Conservation (phyloP, 805 yeast genomes). For the Kodamaea laetipori region DNA sequence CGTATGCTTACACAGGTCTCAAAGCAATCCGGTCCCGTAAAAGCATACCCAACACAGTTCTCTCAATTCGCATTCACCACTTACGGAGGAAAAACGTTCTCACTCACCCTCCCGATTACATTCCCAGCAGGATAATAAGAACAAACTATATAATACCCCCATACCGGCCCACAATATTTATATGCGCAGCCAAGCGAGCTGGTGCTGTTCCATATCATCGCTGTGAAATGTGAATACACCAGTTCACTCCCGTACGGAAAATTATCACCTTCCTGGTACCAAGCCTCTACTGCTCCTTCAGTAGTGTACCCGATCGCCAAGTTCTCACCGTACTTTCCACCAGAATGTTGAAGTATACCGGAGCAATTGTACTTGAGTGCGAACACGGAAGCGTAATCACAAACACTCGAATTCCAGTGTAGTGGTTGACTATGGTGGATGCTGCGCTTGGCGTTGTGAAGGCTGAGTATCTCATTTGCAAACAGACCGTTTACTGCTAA, state of each 20-base stretch:
- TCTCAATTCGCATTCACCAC: too few relatives aligned
- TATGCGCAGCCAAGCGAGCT: conserved; percentile 37
- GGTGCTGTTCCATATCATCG: conserved; percentile 39
- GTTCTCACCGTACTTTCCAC: conserved; percentile 42
- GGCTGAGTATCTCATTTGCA: conserved; percentile 21
- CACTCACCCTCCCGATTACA: conserved; percentile 25
- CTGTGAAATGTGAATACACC: conserved; percentile 42
- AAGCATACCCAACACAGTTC: too few relatives aligned
- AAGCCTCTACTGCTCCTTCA: conserved; percentile 37
- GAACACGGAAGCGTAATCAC: conserved; percentile 33
- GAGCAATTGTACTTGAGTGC: conserved; percentile 38
- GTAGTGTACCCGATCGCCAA: conserved; percentile 41
- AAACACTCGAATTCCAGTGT: conserved; percentile 34
- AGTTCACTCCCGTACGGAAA: conserved; percentile 31
- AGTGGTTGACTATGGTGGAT: conserved; percentile 33
- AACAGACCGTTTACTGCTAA: not conserved
- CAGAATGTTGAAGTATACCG: conserved; percentile 37
- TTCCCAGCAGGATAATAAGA: conserved; percentile 39
- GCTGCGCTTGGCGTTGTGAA: conserved; percentile 34
- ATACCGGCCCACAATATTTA: conserved; percentile 31
- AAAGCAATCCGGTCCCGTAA: too few relatives aligned
- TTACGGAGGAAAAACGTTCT: conserved; percentile 27
- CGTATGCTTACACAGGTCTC: too few relatives aligned
- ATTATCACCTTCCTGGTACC: conserved; percentile 39
- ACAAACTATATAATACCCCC: conserved; percentile 42